Evolutionary conservation across 768 basidiomycete genomes (phyloP).

Genomic region (Termitomyces sp.): DNA sequence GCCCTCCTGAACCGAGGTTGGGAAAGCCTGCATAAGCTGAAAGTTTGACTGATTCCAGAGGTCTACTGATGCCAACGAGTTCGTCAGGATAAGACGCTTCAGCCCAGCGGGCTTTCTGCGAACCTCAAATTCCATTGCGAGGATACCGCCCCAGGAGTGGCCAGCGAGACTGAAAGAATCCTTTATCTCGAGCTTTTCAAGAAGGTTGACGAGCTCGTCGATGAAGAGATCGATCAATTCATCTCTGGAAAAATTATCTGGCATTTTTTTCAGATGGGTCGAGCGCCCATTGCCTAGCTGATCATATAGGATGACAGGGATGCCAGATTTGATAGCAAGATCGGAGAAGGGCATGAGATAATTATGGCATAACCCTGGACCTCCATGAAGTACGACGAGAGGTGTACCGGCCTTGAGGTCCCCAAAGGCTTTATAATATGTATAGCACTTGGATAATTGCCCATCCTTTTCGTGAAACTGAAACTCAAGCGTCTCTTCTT

Average conservation of each 20-base stretch:
- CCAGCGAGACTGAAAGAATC: conserved; percentile 41
- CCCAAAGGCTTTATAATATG: neutral
- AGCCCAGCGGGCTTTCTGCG: conserved; percentile 32
- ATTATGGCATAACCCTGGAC: neutral
- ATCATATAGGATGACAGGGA: neutral
- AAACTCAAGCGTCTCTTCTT: neutral
- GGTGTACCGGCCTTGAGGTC: neutral
- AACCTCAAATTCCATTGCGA: conserved; percentile 35
- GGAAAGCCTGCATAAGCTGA: conserved; percentile 8
- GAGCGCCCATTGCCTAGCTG: neutral
- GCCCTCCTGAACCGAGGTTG: neutral
- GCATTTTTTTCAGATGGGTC: neutral
- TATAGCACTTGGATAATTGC: neutral
- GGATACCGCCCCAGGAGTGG: conserved; percentile 53
- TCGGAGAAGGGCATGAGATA: neutral
- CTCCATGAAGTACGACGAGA: neutral
- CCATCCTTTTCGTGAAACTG: neutral
- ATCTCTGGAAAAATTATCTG: neutral
- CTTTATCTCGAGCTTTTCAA: conserved; percentile 33
- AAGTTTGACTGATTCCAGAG: conserved; percentile 16
- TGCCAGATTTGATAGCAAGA: neutral
- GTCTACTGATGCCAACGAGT: conserved; percentile 22
- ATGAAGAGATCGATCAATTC: conserved; percentile 36
- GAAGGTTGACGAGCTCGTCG: conserved; percentile 46
- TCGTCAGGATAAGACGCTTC: conserved; percentile 25